Evolutionary conservation across 306 rosid genomes (phyloP), one percentile per base, ranked within the genome.

Genomic region (Benincasa hispida): DNA sequence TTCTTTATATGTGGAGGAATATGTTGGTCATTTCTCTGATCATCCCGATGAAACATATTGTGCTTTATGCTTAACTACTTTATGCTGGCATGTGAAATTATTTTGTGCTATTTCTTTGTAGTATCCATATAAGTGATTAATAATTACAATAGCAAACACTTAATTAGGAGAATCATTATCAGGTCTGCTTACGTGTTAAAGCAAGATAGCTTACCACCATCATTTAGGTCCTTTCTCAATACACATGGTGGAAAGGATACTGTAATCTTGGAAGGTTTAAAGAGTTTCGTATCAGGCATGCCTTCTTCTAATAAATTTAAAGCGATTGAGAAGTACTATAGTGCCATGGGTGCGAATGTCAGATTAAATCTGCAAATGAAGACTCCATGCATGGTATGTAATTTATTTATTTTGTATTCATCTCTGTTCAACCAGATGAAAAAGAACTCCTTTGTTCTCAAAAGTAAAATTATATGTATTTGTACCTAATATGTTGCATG

Each of bases 131-230:
- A 35, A 35, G 14, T 76, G 35, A 58, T 13, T 30, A 8, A 13
- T 58, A 22, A 13, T 75, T 37, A 55, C n/a, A 17, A 30, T n/a
- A 75, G 21, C 56, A 39, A 22, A 21, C 11, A 57, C 39, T 58
- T 21, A 50, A 32, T 73, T 75, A 70, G 9, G 74, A 32, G 39
- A 39, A 78, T 74, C 61, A 21, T 65, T 81, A 82, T 78, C 95
- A 95, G 98, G 91, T 95, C 96, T 72, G 96, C 98, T 75, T 95
- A 92, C 88, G 87, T 95, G 83, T 74, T 95, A 84, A 89, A 90
- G 88, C 99, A 90, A 87, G 98, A 92, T 17, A 95, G 99, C 83
- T 91, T 95, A 83, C 96, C 98, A 34, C 86, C 89, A 56, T 89
- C 98, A 34, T 95, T 92, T 79, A 95, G 89, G 79, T 95, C 98